Evolutionary conservation across 2,329 filamentous ascomycete genomes (phyloP), one percentile per base, ranked within the genome.

Genomic region (Penicillium occitanis): DNA sequence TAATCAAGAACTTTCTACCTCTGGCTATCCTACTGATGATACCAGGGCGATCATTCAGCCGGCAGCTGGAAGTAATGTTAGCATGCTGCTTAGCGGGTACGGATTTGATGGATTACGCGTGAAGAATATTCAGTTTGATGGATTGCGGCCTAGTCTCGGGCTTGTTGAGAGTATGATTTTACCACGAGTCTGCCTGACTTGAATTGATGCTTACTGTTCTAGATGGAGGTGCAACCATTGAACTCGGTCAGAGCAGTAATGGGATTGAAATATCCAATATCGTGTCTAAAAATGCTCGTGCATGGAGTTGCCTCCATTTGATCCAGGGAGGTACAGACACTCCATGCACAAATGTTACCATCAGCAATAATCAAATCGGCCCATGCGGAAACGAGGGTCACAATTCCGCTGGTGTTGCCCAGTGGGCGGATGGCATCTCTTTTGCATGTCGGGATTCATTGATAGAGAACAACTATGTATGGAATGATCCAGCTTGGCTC

Each of bases 391-490:
- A 66, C 8, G 59, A 63, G 17, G 48, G 50, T 19, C 17, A 11
- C 1, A 66, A 63, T 33, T 63, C 65, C 17, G 65, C 60, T 14
- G 60, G 60, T 60, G 33, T 44, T 1, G 14, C 60, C 11, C 61
- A 48, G 44, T 66, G 65, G 65, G 65, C 65, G 25, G 65, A 66
- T 63, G 65, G 65, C 5, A 66, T 66, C 8, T 66, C 65, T 1
- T 63, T 66, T 42, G 65, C 59, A 7, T 66, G 65, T 22, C 33
- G n/a, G 13, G 44, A 63, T n/a, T 66, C 65, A 3, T 22, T 66
- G 14, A 57, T 66, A 33, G 48, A 61, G 13, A 63, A 66, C 55
- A 66, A 66, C 37, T 19, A 44, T 19, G 65, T 66, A 60, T 57
- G 59, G 5, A 14, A 53, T 40, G 19, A 33, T 5, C 33, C 6